phyloP scores from a whole-genome alignment of 2,329 filamentous ascomycete species.

The Colletotrichum aenigma region DNA sequence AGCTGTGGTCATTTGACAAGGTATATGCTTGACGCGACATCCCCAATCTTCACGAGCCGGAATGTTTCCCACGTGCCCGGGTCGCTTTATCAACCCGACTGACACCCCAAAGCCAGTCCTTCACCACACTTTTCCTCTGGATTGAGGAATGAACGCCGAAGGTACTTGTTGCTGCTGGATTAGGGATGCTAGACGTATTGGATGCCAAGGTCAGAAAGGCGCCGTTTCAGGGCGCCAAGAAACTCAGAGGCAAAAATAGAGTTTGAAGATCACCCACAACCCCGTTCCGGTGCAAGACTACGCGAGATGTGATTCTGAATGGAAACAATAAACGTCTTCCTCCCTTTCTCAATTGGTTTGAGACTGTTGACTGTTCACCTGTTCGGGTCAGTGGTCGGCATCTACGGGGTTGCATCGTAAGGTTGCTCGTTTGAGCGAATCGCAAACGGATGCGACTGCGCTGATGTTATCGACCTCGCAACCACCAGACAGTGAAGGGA shows the following conservation, averaged over 20 bases:
- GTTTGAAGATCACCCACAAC: background rate
- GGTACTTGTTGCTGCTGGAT: background rate
- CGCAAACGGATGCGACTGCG: background rate
- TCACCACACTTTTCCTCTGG: too few relatives aligned
- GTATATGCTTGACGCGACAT: background rate
- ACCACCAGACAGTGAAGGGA: slow-evolving; percentile 26
- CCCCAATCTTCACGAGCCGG: background rate
- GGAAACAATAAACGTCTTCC: background rate
- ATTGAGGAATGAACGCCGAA: background rate
- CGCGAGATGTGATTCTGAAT: background rate
- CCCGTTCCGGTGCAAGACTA: background rate
- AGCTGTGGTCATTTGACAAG: background rate
- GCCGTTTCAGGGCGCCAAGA: slow-evolving; percentile 8
- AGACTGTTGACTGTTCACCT: background rate
- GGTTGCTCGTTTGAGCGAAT: background rate
- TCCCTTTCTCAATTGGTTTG: background rate
- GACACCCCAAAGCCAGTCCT: background rate
- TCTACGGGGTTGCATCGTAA: background rate
- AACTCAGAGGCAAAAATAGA: background rate
- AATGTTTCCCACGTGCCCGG: background rate
- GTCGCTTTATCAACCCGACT: background rate
- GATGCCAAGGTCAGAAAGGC: slow-evolving; percentile 2
- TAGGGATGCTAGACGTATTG: background rate
- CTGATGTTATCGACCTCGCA: background rate
- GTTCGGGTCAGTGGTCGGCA: background rate